These are phyloP conservation scores for Priceomyces fermenticarens DNA, from an alignment of 805 yeast genomes.

Conservation along the genomic window DNA sequence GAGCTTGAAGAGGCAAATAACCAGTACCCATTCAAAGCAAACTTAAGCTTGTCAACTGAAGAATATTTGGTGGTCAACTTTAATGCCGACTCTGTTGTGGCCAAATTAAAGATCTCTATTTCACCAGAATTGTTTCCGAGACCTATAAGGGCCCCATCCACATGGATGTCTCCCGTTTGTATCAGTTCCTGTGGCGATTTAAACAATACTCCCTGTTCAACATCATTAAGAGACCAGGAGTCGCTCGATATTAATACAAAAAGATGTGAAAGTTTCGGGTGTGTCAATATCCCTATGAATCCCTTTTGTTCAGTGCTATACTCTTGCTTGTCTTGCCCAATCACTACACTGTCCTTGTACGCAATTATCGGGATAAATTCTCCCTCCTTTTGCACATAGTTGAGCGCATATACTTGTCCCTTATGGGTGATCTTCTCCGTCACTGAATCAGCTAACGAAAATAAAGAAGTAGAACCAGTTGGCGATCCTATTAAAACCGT, in stretches of 20 bases:
- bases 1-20: slow-evolving; percentile 32
- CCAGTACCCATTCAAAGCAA: slow-evolving; percentile 69
- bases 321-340: slow-evolving; percentile 8
- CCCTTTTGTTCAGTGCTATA: slow-evolving; percentile 6
- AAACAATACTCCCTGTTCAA: slow-evolving; percentile 7
- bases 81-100: slow-evolving; percentile 25
- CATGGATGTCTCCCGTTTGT: slow-evolving; percentile 35
- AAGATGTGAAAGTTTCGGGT: slow-evolving; percentile 30
- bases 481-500: slow-evolving; percentile 10
- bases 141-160: slow-evolving; percentile 47
- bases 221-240: slow-evolving; percentile 17
- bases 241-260: slow-evolving; percentile 23
- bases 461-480: slow-evolving; percentile 11
- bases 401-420: slow-evolving; percentile 13
- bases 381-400: slow-evolving; percentile 8
- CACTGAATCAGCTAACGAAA: slow-evolving; percentile 6
- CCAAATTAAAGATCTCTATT: slow-evolving; percentile 38
- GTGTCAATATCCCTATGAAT: slow-evolving; percentile 23
- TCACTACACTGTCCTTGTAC: slow-evolving; percentile 14
- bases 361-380: slow-evolving; percentile 17
- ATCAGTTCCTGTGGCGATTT: slow-evolving; percentile 9
- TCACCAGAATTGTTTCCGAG: slow-evolving; percentile 31
- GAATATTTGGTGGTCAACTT: slow-evolving; percentile 22
- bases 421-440: slow-evolving; percentile 12
- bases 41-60: slow-evolving; percentile 34